These are phyloP conservation scores for Tolypocladium guangdongense DNA, from an alignment of 2,329 filamentous ascomycete species.

Conservation along the genomic window DNA sequence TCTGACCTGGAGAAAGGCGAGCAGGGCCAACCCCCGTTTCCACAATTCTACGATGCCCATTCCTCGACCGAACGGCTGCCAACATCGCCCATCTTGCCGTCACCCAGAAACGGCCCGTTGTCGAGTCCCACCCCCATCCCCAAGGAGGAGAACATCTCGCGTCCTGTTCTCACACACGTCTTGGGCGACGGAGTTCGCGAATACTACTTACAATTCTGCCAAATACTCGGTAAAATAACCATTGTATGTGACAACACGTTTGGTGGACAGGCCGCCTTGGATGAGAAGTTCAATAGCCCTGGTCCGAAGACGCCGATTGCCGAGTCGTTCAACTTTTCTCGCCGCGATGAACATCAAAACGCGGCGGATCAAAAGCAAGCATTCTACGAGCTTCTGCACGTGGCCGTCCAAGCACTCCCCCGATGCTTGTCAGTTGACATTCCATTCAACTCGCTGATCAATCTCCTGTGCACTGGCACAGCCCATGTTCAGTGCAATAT, in stretches of 20 bases:
- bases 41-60: slow-evolving; percentile 46
- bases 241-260: slow-evolving; percentile 96
- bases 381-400: slow-evolving; percentile 91
- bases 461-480: slow-evolving; percentile 89
- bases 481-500: slow-evolving; percentile 91
- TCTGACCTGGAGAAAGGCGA: slow-evolving; percentile 81
- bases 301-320: slow-evolving; percentile 91
- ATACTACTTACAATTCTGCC: slow-evolving; percentile 84
- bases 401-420: slow-evolving; percentile 88
- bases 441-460: slow-evolving; percentile 87
- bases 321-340: slow-evolving; percentile 83
- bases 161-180: slow-evolving; percentile 47
- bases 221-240: slow-evolving; percentile 90
- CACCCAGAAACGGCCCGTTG: slow-evolving; percentile 16
- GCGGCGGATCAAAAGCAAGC: slow-evolving; percentile 78
- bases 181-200: slow-evolving; percentile 71
- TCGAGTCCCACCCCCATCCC: slow-evolving; percentile 14
- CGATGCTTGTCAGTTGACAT: slow-evolving; percentile 88
- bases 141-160: slow-evolving; percentile 56
- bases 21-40: slow-evolving; percentile 70
- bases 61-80: slow-evolving; percentile 31
- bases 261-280: slow-evolving; percentile 85
- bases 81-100: slow-evolving; percentile 38
- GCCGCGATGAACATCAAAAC: slow-evolving; percentile 66
- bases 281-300: slow-evolving; percentile 84